Conservation (phyloP, 768 basidiomycete genomes). For the Auriscalpium orientale region DNA sequence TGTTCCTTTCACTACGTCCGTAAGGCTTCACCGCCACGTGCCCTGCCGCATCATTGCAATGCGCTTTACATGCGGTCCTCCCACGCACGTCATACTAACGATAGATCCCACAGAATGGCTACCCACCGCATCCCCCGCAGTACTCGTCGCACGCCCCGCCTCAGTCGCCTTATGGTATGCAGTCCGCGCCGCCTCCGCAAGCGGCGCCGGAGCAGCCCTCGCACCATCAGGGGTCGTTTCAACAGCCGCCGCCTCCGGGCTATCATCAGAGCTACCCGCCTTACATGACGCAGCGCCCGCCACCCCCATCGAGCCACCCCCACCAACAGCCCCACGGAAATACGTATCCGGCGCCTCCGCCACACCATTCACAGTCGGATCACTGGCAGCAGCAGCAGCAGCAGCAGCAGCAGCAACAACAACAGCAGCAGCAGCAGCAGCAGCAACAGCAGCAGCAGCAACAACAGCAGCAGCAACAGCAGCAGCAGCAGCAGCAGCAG, state of each 20-base stretch:
- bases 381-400: constrained; percentile 15
- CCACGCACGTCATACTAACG: constrained; percentile 3
- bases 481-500: constrained; percentile 9
- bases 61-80: background rate
- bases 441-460: too few species aligned
- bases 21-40: constrained; percentile 4
- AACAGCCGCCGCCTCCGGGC: constrained; percentile 33
- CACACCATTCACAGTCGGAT: constrained; percentile 9
- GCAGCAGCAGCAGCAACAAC: constrained; percentile 7
- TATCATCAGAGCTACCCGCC: constrained; percentile 25
- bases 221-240: constrained; percentile 29
- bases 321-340: constrained; percentile 17
- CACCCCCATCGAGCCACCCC: constrained; percentile 18
- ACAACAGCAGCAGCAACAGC: background rate
- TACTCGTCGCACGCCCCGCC: constrained; percentile 37
- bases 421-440: background rate
- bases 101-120: constrained; percentile 25
- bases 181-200: constrained; percentile 23
- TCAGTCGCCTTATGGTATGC: constrained; percentile 28
- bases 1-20: background rate
- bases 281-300: constrained; percentile 12
- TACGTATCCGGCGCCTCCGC: constrained; percentile 13
- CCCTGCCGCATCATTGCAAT: background rate
- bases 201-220: constrained; percentile 39
- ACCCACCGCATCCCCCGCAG: constrained; percentile 22